Evolutionary conservation across 2,329 filamentous ascomycete genomes (phyloP).

Genomic region (Verticillium albo-atrum): DNA sequence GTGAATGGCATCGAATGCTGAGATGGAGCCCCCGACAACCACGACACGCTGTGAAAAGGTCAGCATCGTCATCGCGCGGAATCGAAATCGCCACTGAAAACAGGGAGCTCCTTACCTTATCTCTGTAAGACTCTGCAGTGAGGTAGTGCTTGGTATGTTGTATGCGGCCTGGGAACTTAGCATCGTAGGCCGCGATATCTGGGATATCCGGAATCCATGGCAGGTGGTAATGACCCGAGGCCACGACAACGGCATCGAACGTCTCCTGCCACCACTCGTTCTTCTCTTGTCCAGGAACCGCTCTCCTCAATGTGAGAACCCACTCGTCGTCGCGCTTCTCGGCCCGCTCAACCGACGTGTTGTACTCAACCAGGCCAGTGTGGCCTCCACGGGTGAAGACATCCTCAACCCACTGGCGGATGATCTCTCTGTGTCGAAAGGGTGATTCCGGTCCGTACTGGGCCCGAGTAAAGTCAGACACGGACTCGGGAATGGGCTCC

Average conservation of each 20-base stretch:
- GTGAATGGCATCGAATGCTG: conserved; percentile 56
- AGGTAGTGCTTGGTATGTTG: conserved; percentile 52
- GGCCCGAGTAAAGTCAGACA: conserved; percentile 21
- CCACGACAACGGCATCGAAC: conserved; percentile 59
- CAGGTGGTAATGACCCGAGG: conserved; percentile 56
- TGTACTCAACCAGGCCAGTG: conserved; percentile 45
- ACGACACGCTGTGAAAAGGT: conserved; percentile 41
- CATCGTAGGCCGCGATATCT: conserved; percentile 43
- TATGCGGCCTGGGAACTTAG: conserved; percentile 40
- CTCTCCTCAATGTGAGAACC: conserved; percentile 45
- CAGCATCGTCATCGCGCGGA: no score
- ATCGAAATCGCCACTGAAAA: no score
- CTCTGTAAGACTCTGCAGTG: conserved; percentile 35
- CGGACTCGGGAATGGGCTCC: conserved; percentile 43
- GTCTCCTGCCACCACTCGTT: conserved; percentile 60
- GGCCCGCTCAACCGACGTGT: conserved; percentile 57
- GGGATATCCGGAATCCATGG: conserved; percentile 49
- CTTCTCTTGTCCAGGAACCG: conserved; percentile 15
- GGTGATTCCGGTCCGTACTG: conserved; percentile 54
- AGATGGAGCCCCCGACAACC: conserved; percentile 60
- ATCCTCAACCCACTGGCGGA: conserved; percentile 48
- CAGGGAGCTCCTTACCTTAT: conserved; percentile 14
- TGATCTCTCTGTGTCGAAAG: conserved; percentile 56
- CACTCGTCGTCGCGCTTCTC: conserved; percentile 46
- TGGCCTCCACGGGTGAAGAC: conserved; percentile 51